Evolutionary conservation across 2,329 filamentous ascomycete genomes (phyloP).

Genomic region (Stagonosporopsis rhizophila): DNA sequence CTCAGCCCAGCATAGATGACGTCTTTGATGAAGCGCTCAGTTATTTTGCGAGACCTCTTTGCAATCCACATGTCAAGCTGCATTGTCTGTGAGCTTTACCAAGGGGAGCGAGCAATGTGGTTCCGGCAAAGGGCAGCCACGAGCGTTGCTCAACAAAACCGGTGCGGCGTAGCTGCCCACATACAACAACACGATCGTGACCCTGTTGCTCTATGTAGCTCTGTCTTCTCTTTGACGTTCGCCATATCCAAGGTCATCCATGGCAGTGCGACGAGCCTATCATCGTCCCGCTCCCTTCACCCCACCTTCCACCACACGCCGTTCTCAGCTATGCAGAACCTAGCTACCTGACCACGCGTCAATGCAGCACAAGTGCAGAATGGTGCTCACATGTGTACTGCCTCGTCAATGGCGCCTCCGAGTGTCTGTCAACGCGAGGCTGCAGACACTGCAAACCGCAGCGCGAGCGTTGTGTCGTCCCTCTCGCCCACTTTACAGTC

Average conservation of each 20-base stretch:
- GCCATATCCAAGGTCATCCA: neutral
- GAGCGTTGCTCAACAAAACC: neutral
- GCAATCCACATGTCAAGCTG: neutral
- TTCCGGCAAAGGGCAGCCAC: neutral
- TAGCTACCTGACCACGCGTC: conserved; percentile 3
- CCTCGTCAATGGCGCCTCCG: neutral
- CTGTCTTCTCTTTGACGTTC: neutral
- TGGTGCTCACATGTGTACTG: neutral
- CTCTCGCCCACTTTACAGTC: neutral
- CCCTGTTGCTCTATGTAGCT: neutral
- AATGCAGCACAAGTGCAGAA: neutral
- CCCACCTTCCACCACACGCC: neutral
- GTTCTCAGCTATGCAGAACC: neutral
- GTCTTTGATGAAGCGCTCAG: too few species aligned
- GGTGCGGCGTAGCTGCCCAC: neutral
- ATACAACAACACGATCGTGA: neutral
- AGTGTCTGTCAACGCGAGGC: neutral
- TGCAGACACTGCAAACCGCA: conserved; percentile 1
- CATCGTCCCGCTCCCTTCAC: neutral
- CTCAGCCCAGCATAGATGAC: too few species aligned
- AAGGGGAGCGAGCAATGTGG: neutral
- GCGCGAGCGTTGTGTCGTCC: neutral
- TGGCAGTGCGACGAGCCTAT: too few species aligned
- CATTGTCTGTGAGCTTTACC: neutral
- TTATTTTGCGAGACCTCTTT: neutral